Evolutionary conservation across 306 rosid species (phyloP).

Genomic region (Vigna radiata): DNA sequence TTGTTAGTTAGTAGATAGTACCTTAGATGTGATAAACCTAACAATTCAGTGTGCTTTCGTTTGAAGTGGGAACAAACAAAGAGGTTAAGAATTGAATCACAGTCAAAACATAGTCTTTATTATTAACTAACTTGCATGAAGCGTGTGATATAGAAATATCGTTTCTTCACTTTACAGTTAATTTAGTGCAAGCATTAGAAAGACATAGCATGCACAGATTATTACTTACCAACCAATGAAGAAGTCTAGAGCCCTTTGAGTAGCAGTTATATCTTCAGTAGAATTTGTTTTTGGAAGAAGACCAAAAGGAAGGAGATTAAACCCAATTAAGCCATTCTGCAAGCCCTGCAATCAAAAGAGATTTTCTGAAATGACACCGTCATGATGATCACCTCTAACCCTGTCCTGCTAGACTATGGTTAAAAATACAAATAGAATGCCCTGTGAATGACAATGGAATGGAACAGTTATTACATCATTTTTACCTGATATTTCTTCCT

Average conservation of each 20-base stretch:
- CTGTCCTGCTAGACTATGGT: no score
- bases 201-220: neutral
- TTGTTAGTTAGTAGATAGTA: no score
- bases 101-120: no score
- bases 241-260: conserved; percentile 61
- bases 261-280: conserved; percentile 56
- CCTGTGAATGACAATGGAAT: neutral
- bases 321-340: conserved; percentile 69
- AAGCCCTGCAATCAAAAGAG: conserved; percentile 52
- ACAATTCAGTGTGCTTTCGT: no score
- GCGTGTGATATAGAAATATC: neutral
- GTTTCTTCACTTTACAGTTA: neutral
- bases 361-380: neutral
- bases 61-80: no score
- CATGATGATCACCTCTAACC: no score
- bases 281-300: conserved; percentile 55
- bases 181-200: neutral
- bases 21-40: no score
- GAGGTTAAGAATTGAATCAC: no score
- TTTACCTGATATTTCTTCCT: conserved; percentile 53
- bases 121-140: no score
- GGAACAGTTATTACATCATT: neutral
- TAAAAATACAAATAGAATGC: neutral
- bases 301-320: conserved; percentile 52
- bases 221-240: conserved; percentile 60